Evolutionary conservation across 2,329 filamentous ascomycete species (phyloP).

Genomic region (Claviceps monticola): DNA sequence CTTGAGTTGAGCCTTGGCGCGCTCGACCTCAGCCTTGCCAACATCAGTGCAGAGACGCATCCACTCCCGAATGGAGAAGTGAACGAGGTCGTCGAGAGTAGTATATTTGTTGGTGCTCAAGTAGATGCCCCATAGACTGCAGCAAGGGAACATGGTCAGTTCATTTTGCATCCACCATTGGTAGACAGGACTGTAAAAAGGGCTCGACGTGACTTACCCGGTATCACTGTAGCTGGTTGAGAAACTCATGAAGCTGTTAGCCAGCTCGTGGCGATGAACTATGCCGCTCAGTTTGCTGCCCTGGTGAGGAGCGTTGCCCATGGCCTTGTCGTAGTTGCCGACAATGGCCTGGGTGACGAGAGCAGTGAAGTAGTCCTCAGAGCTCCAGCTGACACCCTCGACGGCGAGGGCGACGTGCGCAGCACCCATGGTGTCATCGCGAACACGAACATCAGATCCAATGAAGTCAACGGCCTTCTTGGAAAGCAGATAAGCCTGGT

Average conservation of each 20-base stretch:
- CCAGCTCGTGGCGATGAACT: conserved; percentile 86
- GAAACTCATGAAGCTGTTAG: conserved; percentile 99
- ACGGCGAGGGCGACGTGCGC: conserved; percentile 98
- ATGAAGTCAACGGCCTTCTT: conserved; percentile 91
- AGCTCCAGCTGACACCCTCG: conserved; percentile 99
- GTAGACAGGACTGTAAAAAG: conserved; percentile 4
- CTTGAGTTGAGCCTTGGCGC: conserved; percentile 98
- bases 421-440: conserved; percentile 89
- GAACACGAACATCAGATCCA: conserved; percentile 87
- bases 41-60: conserved; percentile 85
- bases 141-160: not conserved
- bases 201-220: conserved; percentile 49
- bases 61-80: conserved; percentile 98
- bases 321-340: conserved; percentile 98
- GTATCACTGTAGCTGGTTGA: conserved; percentile 99
- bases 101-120: conserved; percentile 83
- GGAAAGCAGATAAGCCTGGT: conserved; percentile 59
- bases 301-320: conserved; percentile 93
- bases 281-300: conserved; percentile 96
- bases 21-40: conserved; percentile 81
- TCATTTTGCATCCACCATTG: not conserved
- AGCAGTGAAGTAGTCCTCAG: conserved; percentile 97
- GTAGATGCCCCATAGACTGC: conserved; percentile 98
- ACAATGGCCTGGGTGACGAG: conserved; percentile 97
- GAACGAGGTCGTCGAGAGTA: conserved; percentile 83